phyloP scores from a whole-genome alignment of 768 basidiomycete species.

The Leccinum sublutescens region DNA sequence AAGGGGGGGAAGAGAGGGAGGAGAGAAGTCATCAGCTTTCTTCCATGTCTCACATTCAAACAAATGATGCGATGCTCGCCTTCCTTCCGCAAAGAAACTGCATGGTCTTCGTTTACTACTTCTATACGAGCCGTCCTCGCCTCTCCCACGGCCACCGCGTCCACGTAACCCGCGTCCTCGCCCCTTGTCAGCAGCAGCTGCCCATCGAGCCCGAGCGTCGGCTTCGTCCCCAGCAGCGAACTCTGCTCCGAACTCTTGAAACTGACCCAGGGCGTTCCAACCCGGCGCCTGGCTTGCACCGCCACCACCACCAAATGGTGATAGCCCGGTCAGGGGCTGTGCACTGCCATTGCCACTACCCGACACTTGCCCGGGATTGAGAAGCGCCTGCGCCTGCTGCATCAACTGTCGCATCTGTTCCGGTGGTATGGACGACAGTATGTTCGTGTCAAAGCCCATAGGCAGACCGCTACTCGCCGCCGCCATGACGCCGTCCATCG shows the following conservation, averaged over 20 bases:
- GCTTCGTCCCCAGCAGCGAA: constrained; percentile 45
- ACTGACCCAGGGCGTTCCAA: constrained; percentile 42
- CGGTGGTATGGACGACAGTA: constrained; percentile 43
- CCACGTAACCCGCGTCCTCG: constrained; percentile 57
- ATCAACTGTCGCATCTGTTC: constrained; percentile 67
- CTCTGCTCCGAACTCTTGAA: constrained; percentile 48
- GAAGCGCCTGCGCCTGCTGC: constrained; percentile 39
- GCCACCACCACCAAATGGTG: constrained; percentile 39
- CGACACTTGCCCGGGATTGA: constrained; percentile 27
- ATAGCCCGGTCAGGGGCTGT: constrained; percentile 19
- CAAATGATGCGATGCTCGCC: constrained; percentile 68
- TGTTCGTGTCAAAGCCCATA: constrained; percentile 42
- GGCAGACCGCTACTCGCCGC: constrained; percentile 27
- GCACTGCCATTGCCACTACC: constrained; percentile 31
- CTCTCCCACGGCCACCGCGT: constrained; percentile 53
- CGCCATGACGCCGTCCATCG: constrained; percentile 36
- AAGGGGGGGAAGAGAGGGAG: not conserved
- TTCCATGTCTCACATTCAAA: constrained; percentile 20
- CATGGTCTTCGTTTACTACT: constrained; percentile 85
- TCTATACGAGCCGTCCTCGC: constrained; percentile 64
- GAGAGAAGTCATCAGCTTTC: constrained; percentile 34
- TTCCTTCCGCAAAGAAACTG: constrained; percentile 89
- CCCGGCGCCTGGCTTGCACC: constrained; percentile 32
- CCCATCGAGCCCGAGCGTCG: constrained; percentile 45
- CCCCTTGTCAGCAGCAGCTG: constrained; percentile 42